Evolutionary conservation across 345 rosid genomes (phyloP).

Genomic region (Draba incana): DNA sequence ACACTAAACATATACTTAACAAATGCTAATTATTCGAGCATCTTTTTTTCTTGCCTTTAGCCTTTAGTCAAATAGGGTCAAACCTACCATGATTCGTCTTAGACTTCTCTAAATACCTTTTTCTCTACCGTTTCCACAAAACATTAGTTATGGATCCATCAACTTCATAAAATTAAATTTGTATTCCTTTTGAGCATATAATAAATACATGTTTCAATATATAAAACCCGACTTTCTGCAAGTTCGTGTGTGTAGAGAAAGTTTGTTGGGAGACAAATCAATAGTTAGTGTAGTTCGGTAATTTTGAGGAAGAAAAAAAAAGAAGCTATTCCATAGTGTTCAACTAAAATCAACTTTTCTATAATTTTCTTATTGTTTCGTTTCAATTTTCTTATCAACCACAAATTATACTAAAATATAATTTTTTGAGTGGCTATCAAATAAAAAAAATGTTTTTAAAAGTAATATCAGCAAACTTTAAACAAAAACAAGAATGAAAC

Average conservation of each 20-base stretch:
- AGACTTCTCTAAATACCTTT: background rate
- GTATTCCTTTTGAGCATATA: background rate
- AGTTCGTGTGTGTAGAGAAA: too few relatives aligned
- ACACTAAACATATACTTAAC: background rate
- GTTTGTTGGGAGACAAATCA: too few relatives aligned
- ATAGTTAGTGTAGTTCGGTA: too few relatives aligned
- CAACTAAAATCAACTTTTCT: background rate
- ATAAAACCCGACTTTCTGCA: background rate
- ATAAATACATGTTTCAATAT: background rate
- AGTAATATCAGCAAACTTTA: too few relatives aligned
- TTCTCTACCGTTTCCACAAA: background rate
- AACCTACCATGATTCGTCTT: background rate
- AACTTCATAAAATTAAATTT: background rate
- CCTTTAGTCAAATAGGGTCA: slow-evolving; percentile 31
- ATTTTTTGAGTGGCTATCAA: too few relatives aligned
- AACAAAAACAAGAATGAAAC: too few relatives aligned
- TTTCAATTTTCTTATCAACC: too few relatives aligned
- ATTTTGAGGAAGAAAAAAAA: background rate
- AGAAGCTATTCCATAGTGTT: background rate
- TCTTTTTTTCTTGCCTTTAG: slow-evolving; percentile 14
- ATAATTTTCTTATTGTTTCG: background rate
- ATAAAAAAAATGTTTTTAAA: too few relatives aligned
- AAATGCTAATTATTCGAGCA: slow-evolving; percentile 13
- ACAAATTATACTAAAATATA: too few relatives aligned
- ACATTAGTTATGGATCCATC: background rate